A percentile compares a stretch with the other conserved stretches of the same genome.
These are phyloP conservation scores for Chrysosporium keratinophilum DNA, from an alignment of 2,329 filamentous ascomycete species.

Conservation along the genomic window DNA sequence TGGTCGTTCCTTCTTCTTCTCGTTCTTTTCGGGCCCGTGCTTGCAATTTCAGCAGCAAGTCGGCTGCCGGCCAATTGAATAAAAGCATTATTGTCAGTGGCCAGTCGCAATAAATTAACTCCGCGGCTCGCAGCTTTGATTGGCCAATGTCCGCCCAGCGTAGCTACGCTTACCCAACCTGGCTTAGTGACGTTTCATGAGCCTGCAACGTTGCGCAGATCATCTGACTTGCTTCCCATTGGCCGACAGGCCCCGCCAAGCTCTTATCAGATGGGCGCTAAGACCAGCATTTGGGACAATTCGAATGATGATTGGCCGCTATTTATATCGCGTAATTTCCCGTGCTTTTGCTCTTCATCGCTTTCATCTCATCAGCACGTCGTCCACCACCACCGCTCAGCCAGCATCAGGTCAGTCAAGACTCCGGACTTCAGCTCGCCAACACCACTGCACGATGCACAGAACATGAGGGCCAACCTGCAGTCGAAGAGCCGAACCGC, in stretches of 20 bases:
- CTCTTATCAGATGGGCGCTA: not conserved
- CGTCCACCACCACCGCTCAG: too few relatives aligned
- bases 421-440: too few relatives aligned
- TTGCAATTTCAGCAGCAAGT: not conserved
- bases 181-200: conserved; percentile 10
- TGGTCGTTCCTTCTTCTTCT: too few relatives aligned
- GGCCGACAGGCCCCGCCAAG: not conserved
- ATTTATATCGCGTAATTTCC: conserved; percentile 8
- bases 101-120: not conserved
- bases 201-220: conserved; percentile 2
- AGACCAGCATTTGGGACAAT: not conserved
- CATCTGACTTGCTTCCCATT: conserved; percentile 7
- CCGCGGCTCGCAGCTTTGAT: not conserved
- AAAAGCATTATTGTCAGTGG: too few relatives aligned
- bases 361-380: not conserved
- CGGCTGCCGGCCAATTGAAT: not conserved
- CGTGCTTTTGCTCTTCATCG: not conserved
- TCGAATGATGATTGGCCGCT: not conserved
- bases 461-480: too few relatives aligned
- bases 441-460: too few relatives aligned
- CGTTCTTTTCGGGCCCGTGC: too few relatives aligned
- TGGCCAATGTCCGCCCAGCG: not conserved
- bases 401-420: too few relatives aligned
- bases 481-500: too few relatives aligned
- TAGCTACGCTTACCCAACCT: not conserved